Conservation (phyloP, 2,329 filamentous ascomycete species). For the Exophiala xenobiotica region DNA sequence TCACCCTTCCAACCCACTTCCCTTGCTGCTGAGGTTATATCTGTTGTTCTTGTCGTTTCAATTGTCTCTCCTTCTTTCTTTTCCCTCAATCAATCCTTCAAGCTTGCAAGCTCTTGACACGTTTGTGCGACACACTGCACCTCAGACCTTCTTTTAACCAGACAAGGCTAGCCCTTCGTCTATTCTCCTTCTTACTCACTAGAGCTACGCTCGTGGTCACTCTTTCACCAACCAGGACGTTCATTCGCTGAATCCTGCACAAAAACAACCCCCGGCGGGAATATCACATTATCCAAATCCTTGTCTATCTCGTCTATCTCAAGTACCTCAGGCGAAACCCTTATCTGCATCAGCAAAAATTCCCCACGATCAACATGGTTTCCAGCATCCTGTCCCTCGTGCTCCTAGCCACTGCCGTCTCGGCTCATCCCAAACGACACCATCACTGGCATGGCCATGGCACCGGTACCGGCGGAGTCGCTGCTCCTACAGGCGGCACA, state of each 20-base stretch:
- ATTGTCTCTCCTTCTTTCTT: conserved; percentile 16
- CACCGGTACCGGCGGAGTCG: conserved; percentile 6
- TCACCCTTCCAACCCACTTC: conserved; percentile 9
- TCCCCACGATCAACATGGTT: conserved; percentile 27
- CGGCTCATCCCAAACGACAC: conserved; percentile 28
- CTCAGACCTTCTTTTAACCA: conserved; percentile 26
- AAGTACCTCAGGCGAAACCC: conserved; percentile 1
- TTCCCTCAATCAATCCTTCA: conserved; percentile 26
- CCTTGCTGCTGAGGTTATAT: conserved; percentile 17
- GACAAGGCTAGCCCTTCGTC: conserved; percentile 30
- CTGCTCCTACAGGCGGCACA: conserved; percentile 15
- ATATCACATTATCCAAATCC: conserved; percentile 11
- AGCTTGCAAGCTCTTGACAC: conserved; percentile 30
- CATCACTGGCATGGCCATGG: conserved; percentile 20
- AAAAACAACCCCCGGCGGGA: conserved; percentile 21
- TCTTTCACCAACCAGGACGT: conserved; percentile 26
- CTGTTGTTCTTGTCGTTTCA: conserved; percentile 25
- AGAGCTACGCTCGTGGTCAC: conserved; percentile 31
- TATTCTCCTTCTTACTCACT: conserved; percentile 22
- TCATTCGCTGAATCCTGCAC: conserved; percentile 22
- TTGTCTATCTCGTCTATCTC: background rate
- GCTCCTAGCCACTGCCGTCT: conserved; percentile 27
- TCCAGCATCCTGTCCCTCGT: conserved; percentile 26
- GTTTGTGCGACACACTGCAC: conserved; percentile 34
- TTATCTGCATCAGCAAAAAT: conserved; percentile 6